These are phyloP conservation scores for Garcia nutans DNA, from an alignment of 345 rosid species.

Conservation along the genomic window DNA sequence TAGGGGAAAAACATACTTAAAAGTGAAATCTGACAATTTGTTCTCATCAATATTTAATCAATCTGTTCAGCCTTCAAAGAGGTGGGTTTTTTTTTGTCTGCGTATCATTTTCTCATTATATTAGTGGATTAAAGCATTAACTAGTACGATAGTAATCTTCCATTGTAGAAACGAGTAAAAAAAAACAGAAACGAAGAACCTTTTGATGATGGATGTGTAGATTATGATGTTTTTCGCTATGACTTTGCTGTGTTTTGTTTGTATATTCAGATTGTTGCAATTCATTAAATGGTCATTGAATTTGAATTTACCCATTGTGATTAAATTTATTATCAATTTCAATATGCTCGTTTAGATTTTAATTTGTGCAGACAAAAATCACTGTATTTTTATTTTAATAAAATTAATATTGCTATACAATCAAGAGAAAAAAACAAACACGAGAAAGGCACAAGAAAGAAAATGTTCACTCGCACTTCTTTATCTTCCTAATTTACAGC, in stretches of 20 bases:
- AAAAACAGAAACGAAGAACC: not conserved
- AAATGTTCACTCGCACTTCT: not conserved
- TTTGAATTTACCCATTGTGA: no score
- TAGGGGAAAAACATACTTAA: conserved; percentile 12
- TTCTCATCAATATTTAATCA: not conserved
- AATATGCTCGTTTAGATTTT: no score
- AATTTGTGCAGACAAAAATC: no score
- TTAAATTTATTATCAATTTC: no score
- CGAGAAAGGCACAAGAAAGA: not conserved
- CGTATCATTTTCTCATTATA: conserved; percentile 11
- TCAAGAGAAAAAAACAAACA: not conserved
- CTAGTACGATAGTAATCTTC: not conserved
- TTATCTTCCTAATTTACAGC: not conserved
- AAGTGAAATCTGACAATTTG: conserved; percentile 3
- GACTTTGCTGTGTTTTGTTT: not conserved
- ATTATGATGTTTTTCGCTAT: not conserved
- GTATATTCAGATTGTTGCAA: not conserved
- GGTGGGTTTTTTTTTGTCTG: conserved; percentile 21
- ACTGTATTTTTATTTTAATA: no score
- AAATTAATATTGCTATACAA: not conserved
- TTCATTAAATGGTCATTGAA: not conserved
- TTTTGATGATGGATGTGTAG: not conserved
- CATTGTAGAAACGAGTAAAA: no score
- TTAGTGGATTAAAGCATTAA: conserved; percentile 5
- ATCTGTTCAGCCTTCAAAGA: conserved; percentile 19